Evolutionary conservation across 2,329 filamentous ascomycete genomes (phyloP).

Genomic region (Mollisia scopiformis): DNA sequence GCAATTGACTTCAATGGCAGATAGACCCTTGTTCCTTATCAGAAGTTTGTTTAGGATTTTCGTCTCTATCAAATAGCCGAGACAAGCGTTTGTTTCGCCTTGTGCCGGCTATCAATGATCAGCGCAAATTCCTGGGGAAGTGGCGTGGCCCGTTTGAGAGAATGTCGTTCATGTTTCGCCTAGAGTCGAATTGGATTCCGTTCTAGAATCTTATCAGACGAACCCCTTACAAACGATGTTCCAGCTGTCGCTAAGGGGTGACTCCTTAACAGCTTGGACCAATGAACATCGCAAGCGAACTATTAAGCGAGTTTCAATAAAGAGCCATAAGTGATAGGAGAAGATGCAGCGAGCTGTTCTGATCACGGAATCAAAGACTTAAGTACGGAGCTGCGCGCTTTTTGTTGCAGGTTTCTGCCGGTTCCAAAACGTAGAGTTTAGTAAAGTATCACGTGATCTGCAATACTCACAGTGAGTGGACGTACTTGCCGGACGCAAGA

Average conservation of each 20-base stretch:
- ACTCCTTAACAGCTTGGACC: constrained; percentile 22
- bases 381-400: too few relatives aligned
- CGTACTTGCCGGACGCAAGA: too few relatives aligned
- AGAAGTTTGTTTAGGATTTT: not conserved
- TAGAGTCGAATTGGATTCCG: not conserved
- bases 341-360: too few relatives aligned
- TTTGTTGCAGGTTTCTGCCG: too few relatives aligned
- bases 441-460: too few relatives aligned
- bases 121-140: not conserved
- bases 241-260: constrained; percentile 10
- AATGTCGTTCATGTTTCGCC: constrained; percentile 5
- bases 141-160: not conserved
- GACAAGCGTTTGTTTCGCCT: constrained; percentile 1
- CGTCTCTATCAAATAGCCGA: not conserved
- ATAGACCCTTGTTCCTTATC: not conserved
- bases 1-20: constrained; percentile 1
- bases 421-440: too few relatives aligned
- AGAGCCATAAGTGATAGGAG: too few relatives aligned
- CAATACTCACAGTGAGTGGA: too few relatives aligned
- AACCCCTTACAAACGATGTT: constrained; percentile 12
- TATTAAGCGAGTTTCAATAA: constrained; percentile 8
- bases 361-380: too few relatives aligned
- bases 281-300: not conserved
- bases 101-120: not conserved
- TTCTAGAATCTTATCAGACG: not conserved